These are phyloP conservation scores for Candida loeiensis DNA, from an alignment of 805 yeast genomes.

Conservation along the genomic window DNA sequence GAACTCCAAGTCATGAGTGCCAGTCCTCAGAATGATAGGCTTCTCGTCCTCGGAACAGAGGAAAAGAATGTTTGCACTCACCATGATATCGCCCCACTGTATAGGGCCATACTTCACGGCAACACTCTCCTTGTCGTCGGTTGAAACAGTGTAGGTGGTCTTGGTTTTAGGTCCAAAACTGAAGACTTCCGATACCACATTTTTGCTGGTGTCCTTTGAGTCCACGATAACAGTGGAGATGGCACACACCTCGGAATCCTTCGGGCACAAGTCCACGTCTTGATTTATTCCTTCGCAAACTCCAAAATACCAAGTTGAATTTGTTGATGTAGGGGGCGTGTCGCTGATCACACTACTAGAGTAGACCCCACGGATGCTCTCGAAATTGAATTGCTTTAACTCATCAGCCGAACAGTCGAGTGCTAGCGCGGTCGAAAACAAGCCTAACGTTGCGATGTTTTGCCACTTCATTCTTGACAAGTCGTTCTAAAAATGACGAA, in stretches of 20 bases:
- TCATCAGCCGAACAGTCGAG: constrained; percentile 36
- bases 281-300: constrained; percentile 54
- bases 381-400: constrained; percentile 40
- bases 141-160: constrained; percentile 23
- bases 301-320: constrained; percentile 64
- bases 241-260: constrained; percentile 77
- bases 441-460: constrained; percentile 3
- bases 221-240: constrained; percentile 53
- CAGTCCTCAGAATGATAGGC: constrained; percentile 8
- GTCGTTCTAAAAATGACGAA: neutral
- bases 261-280: constrained; percentile 54
- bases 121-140: constrained; percentile 28
- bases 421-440: constrained; percentile 15
- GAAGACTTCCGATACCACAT: constrained; percentile 57
- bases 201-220: constrained; percentile 29
- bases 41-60: constrained; percentile 38
- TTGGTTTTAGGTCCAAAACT: constrained; percentile 48
- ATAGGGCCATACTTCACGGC: constrained; percentile 47
- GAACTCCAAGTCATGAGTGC: constrained; percentile 21
- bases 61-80: constrained; percentile 47
- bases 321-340: constrained; percentile 79
- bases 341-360: constrained; percentile 31
- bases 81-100: constrained; percentile 64
- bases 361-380: constrained; percentile 48
- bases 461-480: constrained; percentile 1